These are phyloP conservation scores for Musa acuminata DNA, from an alignment of 176 grass and related monocot species.

Conservation along the genomic window DNA sequence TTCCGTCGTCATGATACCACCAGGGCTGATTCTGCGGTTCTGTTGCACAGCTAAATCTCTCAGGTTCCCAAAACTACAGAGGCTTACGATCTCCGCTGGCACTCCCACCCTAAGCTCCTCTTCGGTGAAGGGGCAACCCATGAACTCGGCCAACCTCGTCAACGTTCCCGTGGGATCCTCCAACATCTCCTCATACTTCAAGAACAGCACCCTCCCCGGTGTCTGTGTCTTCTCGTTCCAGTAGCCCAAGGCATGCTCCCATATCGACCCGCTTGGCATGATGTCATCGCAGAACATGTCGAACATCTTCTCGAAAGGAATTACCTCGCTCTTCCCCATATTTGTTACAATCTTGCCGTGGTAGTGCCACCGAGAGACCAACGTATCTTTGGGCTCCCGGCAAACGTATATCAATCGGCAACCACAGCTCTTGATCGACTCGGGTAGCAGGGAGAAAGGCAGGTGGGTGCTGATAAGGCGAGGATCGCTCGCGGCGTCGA, in stretches of 20 bases:
- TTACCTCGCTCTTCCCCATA: neutral
- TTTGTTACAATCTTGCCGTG: neutral
- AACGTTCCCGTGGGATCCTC: neutral
- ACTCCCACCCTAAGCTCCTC: slow-evolving; percentile 12
- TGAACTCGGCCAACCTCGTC: slow-evolving; percentile 22
- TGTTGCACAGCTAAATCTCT: slow-evolving; percentile 15
- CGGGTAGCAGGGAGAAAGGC: slow-evolving; percentile 28
- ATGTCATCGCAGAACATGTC: neutral
- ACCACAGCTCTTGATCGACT: neutral
- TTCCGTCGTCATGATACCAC: neutral
- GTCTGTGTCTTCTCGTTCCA: neutral
- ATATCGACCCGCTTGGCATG: slow-evolving; percentile 4
- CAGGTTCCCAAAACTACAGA: slow-evolving; percentile 24
- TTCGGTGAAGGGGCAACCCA: slow-evolving; percentile 13
- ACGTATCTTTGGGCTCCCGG: slow-evolving; percentile 36
- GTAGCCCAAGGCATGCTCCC: slow-evolving; percentile 27
- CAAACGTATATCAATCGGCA: slow-evolving; percentile 32
- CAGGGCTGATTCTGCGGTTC: neutral
- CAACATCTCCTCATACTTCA: slow-evolving; percentile 36
- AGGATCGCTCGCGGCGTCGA: slow-evolving; percentile 7
- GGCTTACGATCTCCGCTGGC: slow-evolving; percentile 1
- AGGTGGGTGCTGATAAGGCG: slow-evolving; percentile 27
- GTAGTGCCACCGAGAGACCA: slow-evolving; percentile 28
- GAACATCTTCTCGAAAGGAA: neutral
- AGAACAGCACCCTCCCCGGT: slow-evolving; percentile 14